Evolutionary conservation across 2,329 filamentous ascomycete genomes (phyloP).

Genomic region (Microdochium paspali): DNA sequence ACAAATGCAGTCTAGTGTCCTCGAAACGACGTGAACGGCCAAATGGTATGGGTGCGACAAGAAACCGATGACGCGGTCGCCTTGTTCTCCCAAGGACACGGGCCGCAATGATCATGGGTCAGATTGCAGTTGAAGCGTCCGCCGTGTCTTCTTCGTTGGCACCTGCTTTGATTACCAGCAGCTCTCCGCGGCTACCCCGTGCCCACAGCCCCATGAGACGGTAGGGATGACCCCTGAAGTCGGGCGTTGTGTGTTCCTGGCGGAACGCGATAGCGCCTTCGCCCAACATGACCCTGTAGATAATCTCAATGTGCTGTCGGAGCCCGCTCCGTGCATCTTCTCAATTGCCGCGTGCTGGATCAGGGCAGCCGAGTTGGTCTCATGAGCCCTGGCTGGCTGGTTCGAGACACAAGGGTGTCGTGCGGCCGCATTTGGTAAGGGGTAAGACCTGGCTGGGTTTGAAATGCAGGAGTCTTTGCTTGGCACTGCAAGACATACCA

Average conservation of each 20-base stretch:
- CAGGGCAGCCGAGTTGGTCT: neutral
- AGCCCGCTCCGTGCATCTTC: neutral
- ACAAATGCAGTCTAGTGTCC: neutral
- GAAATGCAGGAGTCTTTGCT: neutral
- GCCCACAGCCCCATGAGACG: neutral
- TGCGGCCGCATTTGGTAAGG: neutral
- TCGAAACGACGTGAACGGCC: neutral
- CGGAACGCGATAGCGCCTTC: neutral
- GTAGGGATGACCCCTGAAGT: neutral
- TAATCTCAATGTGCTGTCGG: neutral
- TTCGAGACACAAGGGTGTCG: neutral
- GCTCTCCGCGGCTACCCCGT: neutral
- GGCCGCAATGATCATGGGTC: neutral
- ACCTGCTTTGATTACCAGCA: neutral
- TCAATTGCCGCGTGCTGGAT: neutral
- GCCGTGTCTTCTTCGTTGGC: neutral
- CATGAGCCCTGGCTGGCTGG: neutral
- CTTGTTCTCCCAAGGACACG: neutral
- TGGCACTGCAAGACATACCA: neutral
- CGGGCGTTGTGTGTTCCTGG: neutral
- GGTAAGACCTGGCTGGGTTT: neutral
- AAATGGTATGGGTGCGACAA: neutral
- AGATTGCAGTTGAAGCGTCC: neutral
- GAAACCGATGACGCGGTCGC: neutral
- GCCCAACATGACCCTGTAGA: neutral